Conservation (phyloP, 192 early-diverging fungal species). For the Chytriomyces confervae region DNA sequence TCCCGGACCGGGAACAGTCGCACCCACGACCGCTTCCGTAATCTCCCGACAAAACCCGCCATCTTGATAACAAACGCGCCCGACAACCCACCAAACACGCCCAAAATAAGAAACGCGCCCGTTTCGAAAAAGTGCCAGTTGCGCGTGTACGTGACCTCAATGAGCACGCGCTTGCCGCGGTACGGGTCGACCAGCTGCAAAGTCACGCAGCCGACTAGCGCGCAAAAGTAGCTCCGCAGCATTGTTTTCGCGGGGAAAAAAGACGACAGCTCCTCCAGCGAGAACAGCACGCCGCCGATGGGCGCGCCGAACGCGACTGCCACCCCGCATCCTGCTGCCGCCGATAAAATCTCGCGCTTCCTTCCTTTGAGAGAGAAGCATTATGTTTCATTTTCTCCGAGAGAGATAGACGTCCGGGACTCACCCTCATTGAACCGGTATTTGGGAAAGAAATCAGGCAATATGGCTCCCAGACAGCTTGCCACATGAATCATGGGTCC, state of each 20-base stretch:
- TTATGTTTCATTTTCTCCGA: conserved; percentile 86
- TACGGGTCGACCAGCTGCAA: conserved; percentile 73
- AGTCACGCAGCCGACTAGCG: conserved; percentile 84
- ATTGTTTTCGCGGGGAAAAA: conserved; percentile 94
- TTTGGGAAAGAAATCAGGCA: conserved; percentile 86
- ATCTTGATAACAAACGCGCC: conserved; percentile 81
- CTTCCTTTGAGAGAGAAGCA: conserved; percentile 61
- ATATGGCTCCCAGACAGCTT: conserved; percentile 87
- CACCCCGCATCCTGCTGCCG: conserved; percentile 90
- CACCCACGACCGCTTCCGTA: conserved; percentile 77
- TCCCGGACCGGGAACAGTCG: conserved; percentile 75
- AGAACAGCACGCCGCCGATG: conserved; percentile 94
- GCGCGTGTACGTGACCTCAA: conserved; percentile 85
- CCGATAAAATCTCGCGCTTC: conserved; percentile 92
- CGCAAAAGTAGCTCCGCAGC: conserved; percentile 94
- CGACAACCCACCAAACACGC: conserved; percentile 82
- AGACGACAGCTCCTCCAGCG: conserved; percentile 90
- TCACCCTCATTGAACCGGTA: conserved; percentile 87
- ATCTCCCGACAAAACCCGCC: conserved; percentile 69
- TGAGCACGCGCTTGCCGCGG: conserved; percentile 59
- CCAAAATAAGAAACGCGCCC: conserved; percentile 81
- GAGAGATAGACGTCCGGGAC: not conserved
- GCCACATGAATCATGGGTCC: conserved; percentile 94
- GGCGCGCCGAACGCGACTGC: conserved; percentile 96
- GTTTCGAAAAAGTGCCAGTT: conserved; percentile 94